Evolutionary conservation across 1,139 yeast genomes (phyloP).

Genomic region (Pneumocystis carinii): DNA sequence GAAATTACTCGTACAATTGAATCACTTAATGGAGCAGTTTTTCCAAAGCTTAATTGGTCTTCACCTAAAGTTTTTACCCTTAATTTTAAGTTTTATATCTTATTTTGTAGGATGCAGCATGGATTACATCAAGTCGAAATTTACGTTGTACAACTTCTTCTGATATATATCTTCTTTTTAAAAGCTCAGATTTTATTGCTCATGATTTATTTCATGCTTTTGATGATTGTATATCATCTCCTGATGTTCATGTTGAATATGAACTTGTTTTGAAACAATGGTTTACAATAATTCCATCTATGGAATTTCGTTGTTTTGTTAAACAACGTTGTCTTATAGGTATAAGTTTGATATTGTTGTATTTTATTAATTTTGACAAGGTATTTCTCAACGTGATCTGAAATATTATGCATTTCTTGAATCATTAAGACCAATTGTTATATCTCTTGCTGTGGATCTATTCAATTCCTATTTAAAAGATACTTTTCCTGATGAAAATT

Average conservation of each 20-base stretch:
- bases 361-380: not conserved
- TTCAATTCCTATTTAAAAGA: conserved; percentile 35
- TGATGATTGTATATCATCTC: conserved; percentile 25
- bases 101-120: conserved; percentile 50
- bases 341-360: no score
- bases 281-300: conserved; percentile 69
- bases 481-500: conserved; percentile 40
- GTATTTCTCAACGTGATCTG: conserved; percentile 63
- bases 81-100: not conserved
- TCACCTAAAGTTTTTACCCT: conserved; percentile 44
- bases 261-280: conserved; percentile 71
- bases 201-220: conserved; percentile 72
- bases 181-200: conserved; percentile 72
- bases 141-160: conserved; percentile 53
- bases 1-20: conserved; percentile 31
- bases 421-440: conserved; percentile 33
- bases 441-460: conserved; percentile 39
- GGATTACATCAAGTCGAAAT: conserved; percentile 73
- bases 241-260: conserved; percentile 22
- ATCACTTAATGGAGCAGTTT: conserved; percentile 42
- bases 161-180: conserved; percentile 65
- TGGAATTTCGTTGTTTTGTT: conserved; percentile 80
- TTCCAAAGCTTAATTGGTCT: conserved; percentile 92
- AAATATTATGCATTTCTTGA: conserved; percentile 62
- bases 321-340: conserved; percentile 48